phyloP scores from a whole-genome alignment of 495 filamentous ascomycete species.

The Geoglossum glabrum region DNA sequence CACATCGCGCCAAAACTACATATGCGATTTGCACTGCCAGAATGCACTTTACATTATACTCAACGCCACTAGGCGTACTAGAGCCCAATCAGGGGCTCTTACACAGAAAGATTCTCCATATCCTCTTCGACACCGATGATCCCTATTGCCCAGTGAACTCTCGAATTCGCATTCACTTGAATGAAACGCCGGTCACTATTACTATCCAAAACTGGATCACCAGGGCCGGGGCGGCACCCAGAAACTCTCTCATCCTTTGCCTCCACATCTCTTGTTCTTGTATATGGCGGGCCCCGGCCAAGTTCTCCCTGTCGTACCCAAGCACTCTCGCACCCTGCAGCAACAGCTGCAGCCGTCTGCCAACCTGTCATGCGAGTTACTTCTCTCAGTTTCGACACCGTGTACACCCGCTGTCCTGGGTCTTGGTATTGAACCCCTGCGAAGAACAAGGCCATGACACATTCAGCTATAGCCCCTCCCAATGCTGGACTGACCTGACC shows the following conservation, averaged over 20 bases:
- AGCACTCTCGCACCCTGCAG: conserved; percentile 58
- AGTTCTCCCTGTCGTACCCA: conserved; percentile 55
- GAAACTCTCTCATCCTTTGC: conserved; percentile 16
- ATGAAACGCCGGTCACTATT: conserved; percentile 32
- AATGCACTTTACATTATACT: no score
- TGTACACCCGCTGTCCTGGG: conserved; percentile 52
- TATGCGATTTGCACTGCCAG: no score
- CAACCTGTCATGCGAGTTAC: conserved; percentile 70
- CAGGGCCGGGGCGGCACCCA: not conserved
- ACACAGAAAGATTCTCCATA: conserved; percentile 17
- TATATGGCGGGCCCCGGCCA: conserved; percentile 58
- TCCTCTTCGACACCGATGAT: conserved; percentile 36
- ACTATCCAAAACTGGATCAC: conserved; percentile 4
- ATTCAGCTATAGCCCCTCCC: conserved; percentile 63
- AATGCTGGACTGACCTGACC: conserved; percentile 55
- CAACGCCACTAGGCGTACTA: no score
- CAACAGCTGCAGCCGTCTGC: conserved; percentile 61
- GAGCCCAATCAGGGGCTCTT: no score
- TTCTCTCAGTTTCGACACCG: conserved; percentile 47
- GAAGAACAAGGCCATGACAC: conserved; percentile 63
- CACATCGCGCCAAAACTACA: no score
- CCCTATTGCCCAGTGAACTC: conserved; percentile 37
- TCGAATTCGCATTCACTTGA: conserved; percentile 20
- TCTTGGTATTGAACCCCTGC: conserved; percentile 66
- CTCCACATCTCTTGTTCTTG: conserved; percentile 22